These are phyloP conservation scores for Exophiala sp. DNA, from an alignment of 2,329 filamentous ascomycete genomes.

Conservation along the genomic window DNA sequence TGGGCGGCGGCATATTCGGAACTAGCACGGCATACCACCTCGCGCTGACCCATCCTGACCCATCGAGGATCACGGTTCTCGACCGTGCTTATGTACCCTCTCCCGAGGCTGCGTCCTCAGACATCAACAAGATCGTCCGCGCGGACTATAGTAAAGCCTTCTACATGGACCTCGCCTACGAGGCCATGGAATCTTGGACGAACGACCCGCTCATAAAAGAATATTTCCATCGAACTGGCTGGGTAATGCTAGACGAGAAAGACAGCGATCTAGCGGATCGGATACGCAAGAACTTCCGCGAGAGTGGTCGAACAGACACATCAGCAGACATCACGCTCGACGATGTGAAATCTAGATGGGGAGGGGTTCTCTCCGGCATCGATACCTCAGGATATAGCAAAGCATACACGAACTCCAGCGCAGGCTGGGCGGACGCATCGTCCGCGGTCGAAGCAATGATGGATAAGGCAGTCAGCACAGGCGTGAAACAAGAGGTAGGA, in stretches of 20 bases:
- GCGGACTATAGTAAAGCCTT: constrained; percentile 64
- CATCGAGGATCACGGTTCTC: constrained; percentile 54
- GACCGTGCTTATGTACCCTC: constrained; percentile 54
- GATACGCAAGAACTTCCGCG: constrained; percentile 54
- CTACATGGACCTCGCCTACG: constrained; percentile 63
- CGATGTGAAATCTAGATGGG: constrained; percentile 40
- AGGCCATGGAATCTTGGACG: constrained; percentile 62
- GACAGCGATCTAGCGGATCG: constrained; percentile 47
- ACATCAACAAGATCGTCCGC: constrained; percentile 70
- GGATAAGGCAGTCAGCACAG: constrained; percentile 41
- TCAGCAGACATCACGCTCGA: constrained; percentile 45
- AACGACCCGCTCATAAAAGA: constrained; percentile 54
- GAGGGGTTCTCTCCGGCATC: constrained; percentile 38
- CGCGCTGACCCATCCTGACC: constrained; percentile 33
- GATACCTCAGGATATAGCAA: constrained; percentile 38
- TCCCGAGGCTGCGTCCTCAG: constrained; percentile 61
- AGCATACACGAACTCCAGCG: constrained; percentile 50
- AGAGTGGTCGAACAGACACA: constrained; percentile 41
- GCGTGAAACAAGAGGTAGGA: constrained; percentile 45
- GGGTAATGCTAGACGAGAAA: constrained; percentile 54
- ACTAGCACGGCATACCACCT: constrained; percentile 64
- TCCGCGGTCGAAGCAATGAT: constrained; percentile 45
- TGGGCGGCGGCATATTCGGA: constrained; percentile 65
- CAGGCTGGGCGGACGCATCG: constrained; percentile 54
- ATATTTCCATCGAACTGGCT: constrained; percentile 59